Conservation (phyloP, 805 yeast species). For the Cyberlindnera saturnus region DNA sequence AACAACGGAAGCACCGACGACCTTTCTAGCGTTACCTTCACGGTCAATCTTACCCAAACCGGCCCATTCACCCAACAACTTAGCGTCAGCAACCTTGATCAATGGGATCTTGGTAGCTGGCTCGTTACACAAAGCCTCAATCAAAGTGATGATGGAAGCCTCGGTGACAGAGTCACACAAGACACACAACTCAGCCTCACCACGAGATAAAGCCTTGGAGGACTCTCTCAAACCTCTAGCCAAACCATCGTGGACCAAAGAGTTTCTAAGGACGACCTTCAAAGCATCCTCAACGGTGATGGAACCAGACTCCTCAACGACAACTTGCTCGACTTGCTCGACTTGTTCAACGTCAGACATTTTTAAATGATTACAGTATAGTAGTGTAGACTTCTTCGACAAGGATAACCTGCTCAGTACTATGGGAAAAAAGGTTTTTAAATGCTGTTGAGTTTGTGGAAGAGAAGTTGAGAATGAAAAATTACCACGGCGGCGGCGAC, state of each 20-base stretch:
- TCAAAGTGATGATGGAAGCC: slow-evolving; percentile 92
- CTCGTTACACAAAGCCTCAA: slow-evolving; percentile 99
- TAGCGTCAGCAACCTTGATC: slow-evolving; percentile 99
- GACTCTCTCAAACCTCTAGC: slow-evolving; percentile 99
- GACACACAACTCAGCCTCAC: slow-evolving; percentile 97
- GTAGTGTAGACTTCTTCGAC: slow-evolving; percentile 66
- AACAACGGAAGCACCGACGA: slow-evolving; percentile 99
- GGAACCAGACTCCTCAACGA: slow-evolving; percentile 79
- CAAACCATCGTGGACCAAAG: slow-evolving; percentile 98
- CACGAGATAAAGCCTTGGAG: slow-evolving; percentile 95
- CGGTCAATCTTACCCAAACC: slow-evolving; percentile 99
- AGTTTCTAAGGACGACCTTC: slow-evolving; percentile 95
- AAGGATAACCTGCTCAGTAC: slow-evolving; percentile 55
- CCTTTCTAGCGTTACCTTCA: slow-evolving; percentile 99
- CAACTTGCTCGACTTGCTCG: slow-evolving; percentile 78
- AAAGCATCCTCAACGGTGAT: slow-evolving; percentile 97
- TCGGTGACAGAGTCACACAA: slow-evolving; percentile 98
- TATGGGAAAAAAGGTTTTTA: slow-evolving; percentile 10
- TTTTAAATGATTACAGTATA: slow-evolving; percentile 19
- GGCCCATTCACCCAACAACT: slow-evolving; percentile 99
- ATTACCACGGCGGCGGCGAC: not conserved
- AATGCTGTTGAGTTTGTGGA: not conserved
- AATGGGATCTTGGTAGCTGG: slow-evolving; percentile 94
- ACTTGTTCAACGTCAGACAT: slow-evolving; percentile 96
- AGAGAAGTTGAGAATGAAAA: not conserved